Percentiles rank a stretch among this genome's conserved stretches.
Evolutionary conservation across 805 yeast species (phyloP).

Genomic region (Starmerella gropengiesseri): DNA sequence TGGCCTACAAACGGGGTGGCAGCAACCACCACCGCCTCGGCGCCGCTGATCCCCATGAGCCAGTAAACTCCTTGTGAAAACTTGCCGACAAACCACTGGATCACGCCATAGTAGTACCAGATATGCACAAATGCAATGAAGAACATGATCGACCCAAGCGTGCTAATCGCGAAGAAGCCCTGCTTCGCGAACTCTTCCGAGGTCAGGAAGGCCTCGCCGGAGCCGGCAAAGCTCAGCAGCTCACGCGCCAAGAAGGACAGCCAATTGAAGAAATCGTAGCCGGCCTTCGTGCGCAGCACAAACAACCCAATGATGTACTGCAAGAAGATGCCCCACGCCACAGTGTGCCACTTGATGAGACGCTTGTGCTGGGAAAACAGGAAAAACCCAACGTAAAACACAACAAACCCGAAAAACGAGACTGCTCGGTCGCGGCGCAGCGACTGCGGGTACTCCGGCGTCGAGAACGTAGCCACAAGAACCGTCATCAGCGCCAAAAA

Average conservation of each 20-base stretch:
- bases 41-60: conserved; percentile 49
- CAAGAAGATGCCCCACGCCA: conserved; percentile 48
- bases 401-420: conserved; percentile 45
- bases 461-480: conserved; percentile 44
- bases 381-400: conserved; percentile 38
- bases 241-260: conserved; percentile 47
- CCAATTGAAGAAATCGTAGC: conserved; percentile 52
- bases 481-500: conserved; percentile 38
- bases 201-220: conserved; percentile 52
- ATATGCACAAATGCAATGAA: conserved; percentile 54
- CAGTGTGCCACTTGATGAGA: conserved; percentile 47
- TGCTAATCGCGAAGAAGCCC: conserved; percentile 45
- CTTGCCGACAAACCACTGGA: conserved; percentile 51
- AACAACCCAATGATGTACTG: conserved; percentile 51
- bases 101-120: conserved; percentile 46
- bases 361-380: conserved; percentile 38
- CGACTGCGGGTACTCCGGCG: conserved; percentile 39
- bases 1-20: conserved; percentile 58
- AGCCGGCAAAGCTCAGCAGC: conserved; percentile 45
- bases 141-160: conserved; percentile 52
- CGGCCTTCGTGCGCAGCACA: conserved; percentile 48
- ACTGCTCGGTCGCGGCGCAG: conserved; percentile 43
- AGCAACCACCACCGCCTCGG: conserved; percentile 55
- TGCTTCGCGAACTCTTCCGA: conserved; percentile 32
- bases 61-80: conserved; percentile 50